Evolutionary conservation across 495 filamentous ascomycete species (phyloP), one percentile per base, ranked within the genome.

Genomic region (Penicillium steckii): DNA sequence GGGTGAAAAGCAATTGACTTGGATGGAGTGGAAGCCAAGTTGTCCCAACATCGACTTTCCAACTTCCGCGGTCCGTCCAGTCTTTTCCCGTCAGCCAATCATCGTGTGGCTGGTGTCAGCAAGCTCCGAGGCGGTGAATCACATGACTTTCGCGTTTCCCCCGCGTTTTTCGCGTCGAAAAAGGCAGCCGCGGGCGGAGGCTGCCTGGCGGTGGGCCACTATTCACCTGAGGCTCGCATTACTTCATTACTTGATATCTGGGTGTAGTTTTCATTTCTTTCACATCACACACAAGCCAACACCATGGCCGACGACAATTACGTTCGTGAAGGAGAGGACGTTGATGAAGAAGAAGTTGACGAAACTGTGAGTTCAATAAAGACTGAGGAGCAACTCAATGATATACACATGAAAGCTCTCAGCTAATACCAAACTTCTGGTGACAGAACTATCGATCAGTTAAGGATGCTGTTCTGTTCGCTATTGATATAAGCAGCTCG

Each of bases 401-500:
- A 22, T 43, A 50, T 53, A 49, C 37, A 42, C 40, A 26, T 19
- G 38, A 38, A 21, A 32, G 8, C 29, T 32, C 8, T 7, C 33
- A 37, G n/a, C 37, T 46, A 13, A 51, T 3, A 4, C 22, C 8
- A 43, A 8, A 46, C 29, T 46, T n/a, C n/a, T 48, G 37, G 50
- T 42, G 25, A 32, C 46, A 96, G 92, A 85, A 86, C 67, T 97
- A 93, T 69, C 91, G 89, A 76, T 80, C 87, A 3, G 85, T 89
- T 62, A 97, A 96, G 76, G 95, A 99, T 86, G 95, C 95, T 1
- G 82, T 97, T 18, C 80, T 99, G 22, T 97, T 99, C 61, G 95
- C 91, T 2, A 97, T 99, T 54, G 88, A 97, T 66, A 83, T 97
- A 69, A 96, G 87, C 73, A 64, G 77, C n/a, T 91, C 89, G 3